A percentile compares a stretch with the other conserved stretches of the same genome.
Conservation (phyloP, 169 alveolate genomes). For the Plasmodium cynomolgi region DNA sequence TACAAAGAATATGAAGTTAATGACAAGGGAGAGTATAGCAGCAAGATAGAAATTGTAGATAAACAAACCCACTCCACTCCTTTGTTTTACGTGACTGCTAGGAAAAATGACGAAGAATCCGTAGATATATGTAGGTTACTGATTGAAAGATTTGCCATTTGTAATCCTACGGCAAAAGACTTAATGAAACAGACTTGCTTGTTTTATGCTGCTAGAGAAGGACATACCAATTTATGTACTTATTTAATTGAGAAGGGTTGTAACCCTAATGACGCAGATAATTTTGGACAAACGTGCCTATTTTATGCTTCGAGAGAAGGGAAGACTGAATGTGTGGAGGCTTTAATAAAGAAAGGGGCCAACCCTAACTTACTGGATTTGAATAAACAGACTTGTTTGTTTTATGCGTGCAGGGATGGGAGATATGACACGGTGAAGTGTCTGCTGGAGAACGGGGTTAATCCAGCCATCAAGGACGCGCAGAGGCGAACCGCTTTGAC, state of each 20-base stretch:
- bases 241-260: constrained; percentile 90
- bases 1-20: constrained; percentile 60
- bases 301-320: constrained; percentile 95
- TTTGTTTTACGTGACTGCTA: constrained; percentile 89
- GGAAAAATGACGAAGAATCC: constrained; percentile 89
- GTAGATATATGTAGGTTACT: constrained; percentile 86
- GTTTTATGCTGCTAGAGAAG: constrained; percentile 95
- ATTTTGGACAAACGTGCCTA: constrained; percentile 91
- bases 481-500: constrained; percentile 92
- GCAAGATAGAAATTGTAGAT: constrained; percentile 75
- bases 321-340: constrained; percentile 86
- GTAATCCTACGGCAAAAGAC: constrained; percentile 88
- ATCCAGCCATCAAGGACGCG: constrained; percentile 89
- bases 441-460: constrained; percentile 90
- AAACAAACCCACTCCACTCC: constrained; percentile 86
- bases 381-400: constrained; percentile 91
- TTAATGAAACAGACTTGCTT: constrained; percentile 92
- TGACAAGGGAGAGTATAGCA: constrained; percentile 47
- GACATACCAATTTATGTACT: constrained; percentile 87
- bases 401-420: constrained; percentile 94
- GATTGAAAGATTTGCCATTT: constrained; percentile 83
- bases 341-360: constrained; percentile 87
- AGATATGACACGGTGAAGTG: constrained; percentile 90
- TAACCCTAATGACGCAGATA: constrained; percentile 91
- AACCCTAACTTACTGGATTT: constrained; percentile 90